Conservation (phyloP, 805 yeast genomes). For the Ogataea saltuana region DNA sequence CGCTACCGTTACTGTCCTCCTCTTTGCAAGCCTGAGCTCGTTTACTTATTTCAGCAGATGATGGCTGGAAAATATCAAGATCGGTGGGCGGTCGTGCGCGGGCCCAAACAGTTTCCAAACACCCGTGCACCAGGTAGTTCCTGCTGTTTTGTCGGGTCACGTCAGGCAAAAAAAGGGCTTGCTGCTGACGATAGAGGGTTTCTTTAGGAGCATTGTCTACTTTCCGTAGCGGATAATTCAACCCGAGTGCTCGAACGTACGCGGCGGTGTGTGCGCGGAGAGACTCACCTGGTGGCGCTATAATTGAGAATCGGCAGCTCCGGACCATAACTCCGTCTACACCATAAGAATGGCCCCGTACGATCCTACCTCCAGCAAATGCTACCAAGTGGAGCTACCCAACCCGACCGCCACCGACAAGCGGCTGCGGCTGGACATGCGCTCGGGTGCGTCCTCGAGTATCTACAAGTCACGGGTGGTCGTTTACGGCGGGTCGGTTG, state of each 20-base stretch:
- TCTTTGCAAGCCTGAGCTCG: neutral
- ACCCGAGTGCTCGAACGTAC: no score
- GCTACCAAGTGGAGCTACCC: slow-evolving; percentile 60
- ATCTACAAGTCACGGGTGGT: slow-evolving; percentile 60
- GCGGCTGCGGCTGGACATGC: slow-evolving; percentile 53
- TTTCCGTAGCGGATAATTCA: no score
- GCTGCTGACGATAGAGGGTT: no score
- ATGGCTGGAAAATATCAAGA: neutral
- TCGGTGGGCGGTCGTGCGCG: neutral
- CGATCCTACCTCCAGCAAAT: slow-evolving; percentile 63
- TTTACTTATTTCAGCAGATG: neutral
- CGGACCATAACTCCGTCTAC: neutral
- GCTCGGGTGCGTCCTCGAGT: slow-evolving; percentile 68
- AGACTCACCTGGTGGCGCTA: neutral
- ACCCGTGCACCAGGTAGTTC: slow-evolving; percentile 9
- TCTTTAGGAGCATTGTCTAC: no score
- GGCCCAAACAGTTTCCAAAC: no score
- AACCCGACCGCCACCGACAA: slow-evolving; percentile 49
- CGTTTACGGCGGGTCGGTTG: slow-evolving; percentile 67
- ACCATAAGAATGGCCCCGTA: slow-evolving; percentile 52
- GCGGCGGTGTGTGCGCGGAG: no score
- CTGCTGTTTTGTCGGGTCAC: no score
- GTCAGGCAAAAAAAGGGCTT: no score
- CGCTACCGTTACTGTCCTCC: no score
- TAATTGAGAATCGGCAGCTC: neutral